Conservation (phyloP, 495 filamentous ascomycete genomes). For the Pseudomonodictys pantanalensis region DNA sequence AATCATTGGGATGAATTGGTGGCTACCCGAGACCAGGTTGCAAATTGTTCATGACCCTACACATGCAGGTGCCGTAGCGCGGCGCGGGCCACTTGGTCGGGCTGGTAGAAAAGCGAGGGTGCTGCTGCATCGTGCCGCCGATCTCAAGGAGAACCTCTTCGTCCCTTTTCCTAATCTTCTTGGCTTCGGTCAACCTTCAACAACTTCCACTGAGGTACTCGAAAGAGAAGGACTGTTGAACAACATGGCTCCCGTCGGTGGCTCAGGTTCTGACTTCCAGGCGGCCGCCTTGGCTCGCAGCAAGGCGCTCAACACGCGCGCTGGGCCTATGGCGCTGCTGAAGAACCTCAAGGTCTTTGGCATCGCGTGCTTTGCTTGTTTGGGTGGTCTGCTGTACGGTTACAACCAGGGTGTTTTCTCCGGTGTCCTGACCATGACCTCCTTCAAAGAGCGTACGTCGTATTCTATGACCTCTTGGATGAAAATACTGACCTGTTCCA, state of each 20-base stretch:
- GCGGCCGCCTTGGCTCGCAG: conserved; percentile 64
- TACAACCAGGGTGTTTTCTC: conserved; percentile 71
- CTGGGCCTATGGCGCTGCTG: conserved; percentile 62
- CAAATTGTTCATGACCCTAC: not conserved
- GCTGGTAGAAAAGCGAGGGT: not conserved
- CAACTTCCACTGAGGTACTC: not conserved
- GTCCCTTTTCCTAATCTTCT: not conserved
- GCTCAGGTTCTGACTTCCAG: conserved; percentile 44
- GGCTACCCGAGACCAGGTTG: not conserved
- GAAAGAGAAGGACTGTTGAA: not conserved
- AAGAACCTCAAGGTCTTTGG: conserved; percentile 70
- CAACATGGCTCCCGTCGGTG: conserved; percentile 43
- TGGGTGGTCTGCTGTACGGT: conserved; percentile 58
- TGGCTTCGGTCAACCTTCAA: too few species aligned
- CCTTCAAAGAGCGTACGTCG: conserved; percentile 45
- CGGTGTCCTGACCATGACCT: conserved; percentile 62
- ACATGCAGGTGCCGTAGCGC: not conserved
- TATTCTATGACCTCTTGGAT: conserved; percentile 1
- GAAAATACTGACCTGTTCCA: conserved; percentile 32
- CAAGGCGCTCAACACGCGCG: conserved; percentile 60
- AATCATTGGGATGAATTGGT: too few species aligned
- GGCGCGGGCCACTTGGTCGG: not conserved
- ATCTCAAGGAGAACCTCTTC: not conserved
- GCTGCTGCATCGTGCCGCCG: not conserved
- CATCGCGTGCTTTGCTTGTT: conserved; percentile 72